Evolutionary conservation across 805 yeast species (phyloP), one percentile per base, ranked within the genome.

Genomic region (Candida anglica): DNA sequence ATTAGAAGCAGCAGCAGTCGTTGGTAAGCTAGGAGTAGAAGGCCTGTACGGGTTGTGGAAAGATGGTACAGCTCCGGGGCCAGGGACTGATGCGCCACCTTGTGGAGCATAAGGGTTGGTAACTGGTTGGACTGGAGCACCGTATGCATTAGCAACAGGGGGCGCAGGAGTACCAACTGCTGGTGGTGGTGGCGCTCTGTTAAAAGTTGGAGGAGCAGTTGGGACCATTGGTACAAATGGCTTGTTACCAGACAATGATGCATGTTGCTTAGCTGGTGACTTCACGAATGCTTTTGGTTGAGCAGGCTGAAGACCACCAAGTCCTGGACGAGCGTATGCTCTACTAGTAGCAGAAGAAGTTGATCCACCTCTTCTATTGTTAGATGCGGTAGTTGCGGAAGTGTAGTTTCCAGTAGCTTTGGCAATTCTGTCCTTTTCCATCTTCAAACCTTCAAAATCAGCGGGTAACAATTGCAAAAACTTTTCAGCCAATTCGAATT

Each of bases 381-480:
- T 28, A 7, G 40, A n/a, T 31, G 30, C 17, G 13, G 39, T 15
- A 17, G 39, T 19, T 11, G 43, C 27, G 15, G 35, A 19, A n/a
- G 37, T 16, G 15, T 36, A 25, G 10, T 28, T 25, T 7, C 71
- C 72, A 11, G 78, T 67, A 6, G 95, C 95, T 46, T 76, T 78
- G 30, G 69, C 43, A 14, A 91, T 80, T 47, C 98, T 79, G 42
- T 85, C 89, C 56, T 81, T 85, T 50, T 86, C 96, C 15, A 65
- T 48, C 36, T 71, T 75, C 32, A 83, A 79, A 17, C 81, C 86
- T 28, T 82, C 84, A 46, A 80, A 77, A 34, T 77, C 77, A 28
- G 74, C 77, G 9, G 98, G 95, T 48, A 93, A 67, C 40, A 82
- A 67, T 28, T 69, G 66, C 52, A 91, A 70, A 44, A 85, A 77